These are phyloP conservation scores for Mortierella hygrophila DNA, from an alignment of 192 early-diverging fungal species.

Conservation along the genomic window DNA sequence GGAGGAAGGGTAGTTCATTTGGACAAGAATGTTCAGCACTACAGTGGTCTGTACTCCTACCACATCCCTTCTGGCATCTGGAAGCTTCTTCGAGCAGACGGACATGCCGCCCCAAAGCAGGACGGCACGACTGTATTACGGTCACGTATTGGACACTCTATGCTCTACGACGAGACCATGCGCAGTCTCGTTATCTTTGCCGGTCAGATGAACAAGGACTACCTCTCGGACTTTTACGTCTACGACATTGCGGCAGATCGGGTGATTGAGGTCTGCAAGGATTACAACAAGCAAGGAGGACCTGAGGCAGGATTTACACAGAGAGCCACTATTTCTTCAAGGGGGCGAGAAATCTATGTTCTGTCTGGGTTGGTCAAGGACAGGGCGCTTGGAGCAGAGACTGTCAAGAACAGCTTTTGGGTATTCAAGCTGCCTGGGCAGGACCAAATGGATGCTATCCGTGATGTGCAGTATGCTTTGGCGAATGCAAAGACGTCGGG, in stretches of 20 bases:
- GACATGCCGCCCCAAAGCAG: conserved; percentile 59
- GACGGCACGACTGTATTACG: conserved; percentile 69
- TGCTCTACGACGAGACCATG: conserved; percentile 82
- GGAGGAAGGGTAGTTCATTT: conserved; percentile 83
- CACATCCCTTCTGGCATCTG: conserved; percentile 76
- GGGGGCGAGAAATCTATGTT: conserved; percentile 88
- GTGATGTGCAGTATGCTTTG: conserved; percentile 32
- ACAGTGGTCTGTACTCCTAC: conserved; percentile 92
- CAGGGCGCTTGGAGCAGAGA: conserved; percentile 63
- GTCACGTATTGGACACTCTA: conserved; percentile 90
- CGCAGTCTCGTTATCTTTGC: conserved; percentile 91
- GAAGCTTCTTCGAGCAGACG: conserved; percentile 80
- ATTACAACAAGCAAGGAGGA: conserved; percentile 79
- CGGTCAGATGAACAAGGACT: conserved; percentile 87
- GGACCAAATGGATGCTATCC: conserved; percentile 50
- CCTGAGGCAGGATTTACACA: conserved; percentile 89
- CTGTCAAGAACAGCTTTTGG: conserved; percentile 84
- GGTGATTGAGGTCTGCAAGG: conserved; percentile 83
- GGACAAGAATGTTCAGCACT: conserved; percentile 76
- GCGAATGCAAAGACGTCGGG: conserved; percentile 26
- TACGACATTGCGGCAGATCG: conserved; percentile 86
- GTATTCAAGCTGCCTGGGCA: conserved; percentile 71
- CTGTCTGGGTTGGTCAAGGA: conserved; percentile 80
- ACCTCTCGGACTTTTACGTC: conserved; percentile 84
- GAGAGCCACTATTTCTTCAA: conserved; percentile 83